Percentiles rank a stretch among this genome's conserved stretches.
Conservation (phyloP, 108 stramenopile genomes). For the Discostella pseudostelligera region DNA sequence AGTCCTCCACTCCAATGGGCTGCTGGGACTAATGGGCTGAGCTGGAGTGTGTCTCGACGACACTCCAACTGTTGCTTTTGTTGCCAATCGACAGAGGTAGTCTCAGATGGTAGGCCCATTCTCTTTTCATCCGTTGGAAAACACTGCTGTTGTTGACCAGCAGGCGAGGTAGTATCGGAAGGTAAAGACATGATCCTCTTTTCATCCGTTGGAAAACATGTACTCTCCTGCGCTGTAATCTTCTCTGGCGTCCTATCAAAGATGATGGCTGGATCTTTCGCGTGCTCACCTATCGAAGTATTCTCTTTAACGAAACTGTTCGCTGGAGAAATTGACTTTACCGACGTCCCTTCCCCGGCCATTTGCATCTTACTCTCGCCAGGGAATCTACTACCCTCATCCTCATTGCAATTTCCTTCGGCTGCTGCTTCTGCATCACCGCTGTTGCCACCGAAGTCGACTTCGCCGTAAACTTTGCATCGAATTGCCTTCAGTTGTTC, state of each 20-base stretch:
- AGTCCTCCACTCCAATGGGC: slow-evolving; percentile 43
- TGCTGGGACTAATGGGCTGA: slow-evolving; percentile 16
- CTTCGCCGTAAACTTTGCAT: slow-evolving; percentile 3
- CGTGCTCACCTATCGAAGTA: not conserved
- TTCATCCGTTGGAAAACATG: slow-evolving; percentile 2
- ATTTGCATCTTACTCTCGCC: too few species aligned
- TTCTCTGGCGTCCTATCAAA: not conserved
- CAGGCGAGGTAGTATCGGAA: not conserved
- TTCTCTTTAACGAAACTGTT: not conserved
- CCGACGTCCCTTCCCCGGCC: too few species aligned
- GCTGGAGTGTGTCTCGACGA: not conserved
- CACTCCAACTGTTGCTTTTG: not conserved
- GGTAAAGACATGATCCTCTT: not conserved
- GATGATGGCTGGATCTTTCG: not conserved
- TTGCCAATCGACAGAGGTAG: not conserved
- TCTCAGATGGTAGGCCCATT: not conserved
- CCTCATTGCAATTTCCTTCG: too few species aligned
- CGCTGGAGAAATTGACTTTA: not conserved
- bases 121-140: slow-evolving; percentile 8
- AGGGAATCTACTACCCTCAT: too few species aligned
- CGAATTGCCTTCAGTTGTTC: slow-evolving; percentile 24
- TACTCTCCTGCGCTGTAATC: not conserved
- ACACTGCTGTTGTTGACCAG: not conserved
- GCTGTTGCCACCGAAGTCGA: not conserved
- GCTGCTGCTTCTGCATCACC: too few species aligned